Percentiles rank a stretch among this genome's conserved stretches.
phyloP scores from a whole-genome alignment of 2,329 filamentous ascomycete genomes.

The Simplicillium sp. region DNA sequence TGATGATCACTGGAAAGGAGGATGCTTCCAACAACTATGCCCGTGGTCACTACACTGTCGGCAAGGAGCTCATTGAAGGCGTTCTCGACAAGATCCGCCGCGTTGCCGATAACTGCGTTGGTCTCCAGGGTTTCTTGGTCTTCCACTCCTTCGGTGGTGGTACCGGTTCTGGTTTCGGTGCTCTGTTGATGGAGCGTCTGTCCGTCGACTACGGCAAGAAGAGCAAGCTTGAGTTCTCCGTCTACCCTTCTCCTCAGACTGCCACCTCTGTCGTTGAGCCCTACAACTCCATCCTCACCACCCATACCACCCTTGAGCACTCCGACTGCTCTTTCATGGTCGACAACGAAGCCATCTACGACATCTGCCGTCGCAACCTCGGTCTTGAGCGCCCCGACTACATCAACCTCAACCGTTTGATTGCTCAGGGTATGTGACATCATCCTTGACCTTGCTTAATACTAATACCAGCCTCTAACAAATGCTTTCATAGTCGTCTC shows the following conservation, averaged over 20 bases:
- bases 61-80: slow-evolving; percentile 98
- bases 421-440: slow-evolving; percentile 68
- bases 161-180: slow-evolving; percentile 97
- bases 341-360: slow-evolving; percentile 99
- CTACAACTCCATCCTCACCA: slow-evolving; percentile 99
- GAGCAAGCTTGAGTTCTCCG: slow-evolving; percentile 99
- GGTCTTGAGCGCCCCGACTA: slow-evolving; percentile 96
- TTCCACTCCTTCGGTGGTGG: slow-evolving; percentile 99
- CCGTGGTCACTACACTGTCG: slow-evolving; percentile 98
- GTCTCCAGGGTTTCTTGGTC: slow-evolving; percentile 97
- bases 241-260: slow-evolving; percentile 96
- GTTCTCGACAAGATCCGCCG: slow-evolving; percentile 96
- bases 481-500: slow-evolving; percentile 64
- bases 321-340: slow-evolving; percentile 99
- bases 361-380: slow-evolving; percentile 97
- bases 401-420: slow-evolving; percentile 97
- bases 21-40: slow-evolving; percentile 99
- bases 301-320: slow-evolving; percentile 98
- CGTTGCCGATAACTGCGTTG: slow-evolving; percentile 94
- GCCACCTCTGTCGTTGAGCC: slow-evolving; percentile 97
- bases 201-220: slow-evolving; percentile 99
- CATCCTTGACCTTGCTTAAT: too few relatives aligned
- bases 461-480: slow-evolving; percentile 11
- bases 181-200: slow-evolving; percentile 95
- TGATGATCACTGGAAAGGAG: slow-evolving; percentile 99